Evolutionary conservation across 805 yeast species (phyloP), one percentile per base, ranked within the genome.

Genomic region (Wickerhamiella vanderwaltii): DNA sequence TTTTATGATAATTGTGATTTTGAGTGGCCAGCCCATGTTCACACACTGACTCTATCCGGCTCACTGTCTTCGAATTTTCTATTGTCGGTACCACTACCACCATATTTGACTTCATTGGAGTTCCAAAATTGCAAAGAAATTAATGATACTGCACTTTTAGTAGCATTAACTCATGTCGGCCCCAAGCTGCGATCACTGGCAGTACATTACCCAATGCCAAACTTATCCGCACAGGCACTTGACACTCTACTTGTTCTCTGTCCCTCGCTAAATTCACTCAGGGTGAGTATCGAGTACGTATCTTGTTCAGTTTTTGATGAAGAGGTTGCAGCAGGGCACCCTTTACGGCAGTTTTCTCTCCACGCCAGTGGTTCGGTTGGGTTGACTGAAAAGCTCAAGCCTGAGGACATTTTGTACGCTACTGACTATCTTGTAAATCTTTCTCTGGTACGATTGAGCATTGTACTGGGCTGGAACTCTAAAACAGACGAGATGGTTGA

Each of bases 181-280:
- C 68, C 65, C 20, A 71, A 75, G 46, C 61, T 88, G 41, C 71
- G 65, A 26, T 67, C 72, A 19, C 63, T 88, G 18, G 70, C 77
- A 34, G 75, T 87, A 18, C 77, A 75, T 47, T 91, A 83, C 54
- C 98, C 98, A 2, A 75, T 88, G 87, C 95, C 95, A 0, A 74
- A 77, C 1, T 62, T 88, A 24, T 66, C 70, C 24, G 75, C 71
- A 7, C 72, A 73, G 47, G 76, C 94, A 0, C 63, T 87, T 51
- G 95, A 91, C 59, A 64, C 69, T 39, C 69, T 83, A 1, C 77
- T 88, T 51, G 60, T 69, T 12, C 75, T 75, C 54, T 88, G 97
- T 58, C 93, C 95, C 3, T 71, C 78, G 44, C 63, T 91, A 41
- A 50, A 58, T 6, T 66, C 71, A 11, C 61, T 86, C 20, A 78